Percentiles rank a stretch among this genome's conserved stretches.
Conservation (phyloP, 768 basidiomycete genomes). For the Lactarius psammicola region DNA sequence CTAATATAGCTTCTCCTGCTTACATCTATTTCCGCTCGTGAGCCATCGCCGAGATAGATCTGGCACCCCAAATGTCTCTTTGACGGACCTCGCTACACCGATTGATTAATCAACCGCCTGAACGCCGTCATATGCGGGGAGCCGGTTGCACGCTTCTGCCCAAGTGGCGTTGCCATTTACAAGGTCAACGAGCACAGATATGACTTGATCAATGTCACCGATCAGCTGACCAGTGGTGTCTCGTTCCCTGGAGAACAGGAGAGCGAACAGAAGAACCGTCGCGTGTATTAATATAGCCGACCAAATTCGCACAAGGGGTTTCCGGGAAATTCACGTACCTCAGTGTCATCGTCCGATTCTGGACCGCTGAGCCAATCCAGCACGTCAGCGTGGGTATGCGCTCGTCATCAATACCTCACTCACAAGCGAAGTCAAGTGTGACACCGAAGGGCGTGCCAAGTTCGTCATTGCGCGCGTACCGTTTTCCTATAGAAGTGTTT, state of each 20-base stretch:
- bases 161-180: constrained; percentile 75
- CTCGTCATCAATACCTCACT: constrained; percentile 34
- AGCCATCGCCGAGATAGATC: constrained; percentile 7
- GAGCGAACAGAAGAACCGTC: constrained; percentile 10
- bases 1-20: constrained; percentile 11
- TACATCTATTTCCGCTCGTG: not conserved
- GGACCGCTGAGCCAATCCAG: constrained; percentile 56
- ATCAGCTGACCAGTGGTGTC: constrained; percentile 94
- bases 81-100: not conserved
- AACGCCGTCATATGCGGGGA: constrained; percentile 83
- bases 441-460: constrained; percentile 96
- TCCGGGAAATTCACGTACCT: constrained; percentile 51
- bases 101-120: constrained; percentile 65
- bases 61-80: constrained; percentile 24
- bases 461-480: constrained; percentile 97
- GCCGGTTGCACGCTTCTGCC: constrained; percentile 64
- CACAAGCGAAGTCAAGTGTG: constrained; percentile 93
- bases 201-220: constrained; percentile 85
- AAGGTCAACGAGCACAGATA: constrained; percentile 73
- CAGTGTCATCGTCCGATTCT: constrained; percentile 92
- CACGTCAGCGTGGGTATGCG: constrained; percentile 17
- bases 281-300: constrained; percentile 14
- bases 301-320: constrained; percentile 1
- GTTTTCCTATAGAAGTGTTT: constrained; percentile 90
- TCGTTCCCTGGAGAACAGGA: constrained; percentile 62